Percentiles rank a stretch among this genome's conserved stretches.
phyloP scores from a whole-genome alignment of 169 alveolate species.

The Blepharisma undulans region DNA sequence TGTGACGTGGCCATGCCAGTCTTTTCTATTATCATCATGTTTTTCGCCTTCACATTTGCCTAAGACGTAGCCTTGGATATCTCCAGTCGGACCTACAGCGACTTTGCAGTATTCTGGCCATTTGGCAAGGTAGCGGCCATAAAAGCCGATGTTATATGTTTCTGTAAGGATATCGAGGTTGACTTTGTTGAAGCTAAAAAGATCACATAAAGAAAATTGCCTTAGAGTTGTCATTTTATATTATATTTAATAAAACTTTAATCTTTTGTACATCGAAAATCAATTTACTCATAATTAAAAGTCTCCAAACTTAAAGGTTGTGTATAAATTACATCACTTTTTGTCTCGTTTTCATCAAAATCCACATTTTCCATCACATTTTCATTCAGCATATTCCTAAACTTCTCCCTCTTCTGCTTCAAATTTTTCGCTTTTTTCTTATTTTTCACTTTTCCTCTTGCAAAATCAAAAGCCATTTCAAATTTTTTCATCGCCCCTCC shows the following conservation, averaged over 20 bases:
- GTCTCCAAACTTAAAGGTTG: background rate
- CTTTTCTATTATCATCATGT: slow-evolving; percentile 68
- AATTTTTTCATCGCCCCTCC: background rate
- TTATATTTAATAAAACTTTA: too few relatives aligned
- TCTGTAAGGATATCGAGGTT: slow-evolving; percentile 92
- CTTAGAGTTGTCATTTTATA: slow-evolving; percentile 79
- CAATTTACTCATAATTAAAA: background rate
- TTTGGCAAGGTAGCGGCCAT: slow-evolving; percentile 88
- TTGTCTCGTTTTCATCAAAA: background rate
- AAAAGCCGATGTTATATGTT: slow-evolving; percentile 89
- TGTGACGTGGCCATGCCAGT: slow-evolving; percentile 97
- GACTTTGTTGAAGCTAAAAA: slow-evolving; percentile 84
- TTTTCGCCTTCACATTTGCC: slow-evolving; percentile 93
- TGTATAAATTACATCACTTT: background rate
- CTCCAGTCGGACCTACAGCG: slow-evolving; percentile 88
- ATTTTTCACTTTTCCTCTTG: background rate
- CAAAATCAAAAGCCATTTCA: background rate
- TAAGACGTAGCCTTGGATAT: slow-evolving; percentile 89
- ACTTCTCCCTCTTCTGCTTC: background rate
- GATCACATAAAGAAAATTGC: slow-evolving; percentile 83
- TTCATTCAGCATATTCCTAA: background rate
- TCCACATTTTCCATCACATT: background rate
- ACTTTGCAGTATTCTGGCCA: slow-evolving; percentile 94
- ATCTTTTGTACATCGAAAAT: background rate
- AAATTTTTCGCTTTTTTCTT: background rate